Evolutionary conservation across 2,329 filamentous ascomycete species (phyloP), one percentile per base, ranked within the genome.

Genomic region (Colletotrichum sojae): DNA sequence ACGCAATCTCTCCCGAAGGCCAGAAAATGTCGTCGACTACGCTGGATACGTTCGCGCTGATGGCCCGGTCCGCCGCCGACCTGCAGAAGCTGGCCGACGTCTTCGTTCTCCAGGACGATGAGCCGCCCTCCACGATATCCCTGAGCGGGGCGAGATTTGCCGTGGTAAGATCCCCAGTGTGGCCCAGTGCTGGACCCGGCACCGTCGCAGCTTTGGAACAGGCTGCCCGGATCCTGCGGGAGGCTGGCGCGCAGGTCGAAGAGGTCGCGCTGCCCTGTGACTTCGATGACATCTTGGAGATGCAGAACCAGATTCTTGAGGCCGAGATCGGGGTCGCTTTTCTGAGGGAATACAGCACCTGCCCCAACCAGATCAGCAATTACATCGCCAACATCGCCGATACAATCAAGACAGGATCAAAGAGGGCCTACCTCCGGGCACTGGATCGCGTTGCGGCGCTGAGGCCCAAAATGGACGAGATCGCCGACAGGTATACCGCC

Each of bases 11-110:
- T 0, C 82, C 88, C 0, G 90, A 92, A 73, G 90, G 90, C 0
- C 82, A 86, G 51, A 89, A 87, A 74, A 79, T 88, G 2, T 90
- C 86, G 71, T 86, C 88, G 0, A 77, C 88, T 1, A 87, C 83
- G 1, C 81, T 89, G 4, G 90, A 92, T 72, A 92, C 90, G 0
- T 73, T 90, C 0, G 90, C 90, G 2, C 79, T 91, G 10, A 91
- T 86, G 67, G 83, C 87, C 0, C 84, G 90, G 0, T 84, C 80
- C 5, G 80, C 90, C 0, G 83, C 84, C 0, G 90, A 92, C 67
- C 75, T 92, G 0, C 78, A 88, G 40, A 76, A 91, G 0, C 75
- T 92, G 0, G 80, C 85, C 1, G 83, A 86, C 10, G 79, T 86
- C 0, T 90, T 91, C 63, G 79, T 78, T 2, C 73, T 92, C 0